phyloP scores from a whole-genome alignment of 257 asterid species.

The Paulownia fortunei region DNA sequence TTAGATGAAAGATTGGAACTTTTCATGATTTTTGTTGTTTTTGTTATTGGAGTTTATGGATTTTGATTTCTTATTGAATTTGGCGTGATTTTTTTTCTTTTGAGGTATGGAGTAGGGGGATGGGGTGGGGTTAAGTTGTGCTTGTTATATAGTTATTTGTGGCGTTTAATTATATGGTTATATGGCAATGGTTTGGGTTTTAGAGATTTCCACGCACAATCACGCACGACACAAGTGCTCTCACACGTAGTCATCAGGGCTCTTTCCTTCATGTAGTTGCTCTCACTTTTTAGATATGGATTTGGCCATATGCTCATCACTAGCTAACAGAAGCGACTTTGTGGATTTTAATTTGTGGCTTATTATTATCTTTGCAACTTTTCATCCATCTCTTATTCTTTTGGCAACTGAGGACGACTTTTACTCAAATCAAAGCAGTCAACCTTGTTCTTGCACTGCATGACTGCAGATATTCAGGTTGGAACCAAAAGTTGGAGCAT shows the following conservation, averaged over 20 bases:
- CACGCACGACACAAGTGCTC: not conserved
- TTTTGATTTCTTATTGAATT: not conserved
- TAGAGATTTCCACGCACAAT: not conserved
- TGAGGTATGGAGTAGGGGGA: too few relatives aligned
- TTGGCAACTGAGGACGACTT: not conserved
- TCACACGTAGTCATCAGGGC: not conserved
- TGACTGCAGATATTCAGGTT: slow-evolving; percentile 72
- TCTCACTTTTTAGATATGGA: not conserved
- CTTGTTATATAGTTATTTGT: not conserved
- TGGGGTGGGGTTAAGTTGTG: not conserved
- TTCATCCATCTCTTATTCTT: not conserved
- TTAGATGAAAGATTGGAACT: not conserved
- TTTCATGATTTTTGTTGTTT: not conserved
- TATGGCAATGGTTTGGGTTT: not conserved
- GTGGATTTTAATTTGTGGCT: not conserved
- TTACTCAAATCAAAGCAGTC: not conserved
- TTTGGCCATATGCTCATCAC: not conserved
- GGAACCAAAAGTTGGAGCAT: slow-evolving; percentile 59
- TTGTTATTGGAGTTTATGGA: not conserved
- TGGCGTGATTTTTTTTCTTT: too few relatives aligned
- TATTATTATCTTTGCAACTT: not conserved
- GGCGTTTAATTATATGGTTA: not conserved
- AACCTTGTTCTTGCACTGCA: not conserved
- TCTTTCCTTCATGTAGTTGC: not conserved
- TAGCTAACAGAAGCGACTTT: not conserved